Percentiles rank a stretch among this genome's conserved stretches.
phyloP scores from a whole-genome alignment of 2,329 filamentous ascomycete genomes.

The Apiospora arundinis region DNA sequence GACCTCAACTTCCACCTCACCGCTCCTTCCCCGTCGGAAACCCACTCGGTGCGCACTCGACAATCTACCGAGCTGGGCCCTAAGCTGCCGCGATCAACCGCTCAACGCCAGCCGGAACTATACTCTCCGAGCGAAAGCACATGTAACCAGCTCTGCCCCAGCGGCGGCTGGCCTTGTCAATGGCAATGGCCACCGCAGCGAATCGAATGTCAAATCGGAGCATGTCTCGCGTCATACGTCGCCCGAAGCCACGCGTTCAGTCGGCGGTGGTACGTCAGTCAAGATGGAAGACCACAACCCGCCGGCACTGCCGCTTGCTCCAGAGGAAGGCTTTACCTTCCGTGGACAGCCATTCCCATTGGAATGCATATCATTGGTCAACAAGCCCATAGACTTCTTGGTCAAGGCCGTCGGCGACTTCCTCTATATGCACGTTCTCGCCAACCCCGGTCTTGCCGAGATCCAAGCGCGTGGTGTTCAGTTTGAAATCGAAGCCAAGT shows the following conservation, averaged over 20 bases:
- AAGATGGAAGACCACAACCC: slow-evolving; percentile 32
- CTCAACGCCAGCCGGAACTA: slow-evolving; percentile 19
- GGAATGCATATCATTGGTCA: slow-evolving; percentile 73
- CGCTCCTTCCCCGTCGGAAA: slow-evolving; percentile 46
- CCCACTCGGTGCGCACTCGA: slow-evolving; percentile 30
- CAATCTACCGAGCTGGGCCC: slow-evolving; percentile 1
- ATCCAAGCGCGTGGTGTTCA: slow-evolving; percentile 70
- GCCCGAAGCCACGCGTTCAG: slow-evolving; percentile 50
- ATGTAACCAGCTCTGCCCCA: slow-evolving; percentile 27
- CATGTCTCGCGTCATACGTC: slow-evolving; percentile 53
- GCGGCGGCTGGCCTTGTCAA: slow-evolving; percentile 29
- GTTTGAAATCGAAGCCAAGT: slow-evolving; percentile 93
- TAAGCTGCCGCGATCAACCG: not conserved
- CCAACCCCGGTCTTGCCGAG: slow-evolving; percentile 69
- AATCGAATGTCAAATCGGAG: slow-evolving; percentile 36
- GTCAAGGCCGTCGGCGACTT: slow-evolving; percentile 82
- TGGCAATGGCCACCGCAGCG: slow-evolving; percentile 31
- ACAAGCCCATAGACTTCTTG: slow-evolving; percentile 75
- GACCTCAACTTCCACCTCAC: slow-evolving; percentile 35
- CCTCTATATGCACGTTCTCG: slow-evolving; percentile 74
- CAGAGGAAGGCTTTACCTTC: slow-evolving; percentile 32
- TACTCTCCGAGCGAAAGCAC: not conserved
- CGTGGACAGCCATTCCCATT: slow-evolving; percentile 50
- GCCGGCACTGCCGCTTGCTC: slow-evolving; percentile 22
- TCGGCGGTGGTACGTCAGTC: slow-evolving; percentile 32